Evolutionary conservation across 2,329 filamentous ascomycete genomes (phyloP), one percentile per base, ranked within the genome.

Genomic region (Hypocrella siamensis): DNA sequence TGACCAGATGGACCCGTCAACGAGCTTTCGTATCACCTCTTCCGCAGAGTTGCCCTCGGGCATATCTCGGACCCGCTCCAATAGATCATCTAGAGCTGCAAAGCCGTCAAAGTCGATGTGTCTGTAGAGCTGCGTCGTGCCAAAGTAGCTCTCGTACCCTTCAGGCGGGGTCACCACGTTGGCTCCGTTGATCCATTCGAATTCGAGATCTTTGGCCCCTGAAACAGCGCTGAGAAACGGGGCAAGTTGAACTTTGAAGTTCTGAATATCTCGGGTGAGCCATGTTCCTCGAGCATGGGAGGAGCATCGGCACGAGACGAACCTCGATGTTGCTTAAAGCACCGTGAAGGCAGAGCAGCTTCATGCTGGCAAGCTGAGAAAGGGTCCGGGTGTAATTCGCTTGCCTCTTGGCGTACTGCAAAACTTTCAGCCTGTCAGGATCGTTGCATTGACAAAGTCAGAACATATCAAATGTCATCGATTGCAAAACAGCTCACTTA

Each of bases 321-420:
- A 36, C 34, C 31, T 18, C 25, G 15, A 30, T 27, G 19, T 27
- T 36, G 2, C 35, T 31, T 15, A 21, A 34, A 11, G 35, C 24
- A 15, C 35, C 35, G 19, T 36, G 35, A 2, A 36, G 31, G 19
- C 35, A 36, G 10, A 36, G 35, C 15, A 36, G 19, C 2, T 32
- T 34, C 31, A 36, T 36, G 6, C n/a, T 31, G 30, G 16, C 7
- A 6, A 25, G 14, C 11, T 3, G 15, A 18, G 8, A 25, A 14
- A 15, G 17, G 14, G 21, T 12, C 15, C 7, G 29, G 16, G 14
- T 18, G n/a, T 17, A 18, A 17, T 21, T 17, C n/a, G 21, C 7
- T 22, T 22, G 21, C 21, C 7, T 12, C 21, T 7, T 12, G 7
- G 21, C 21, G 7, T 22, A 7, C 12, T 7, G 7, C 21, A 7